Base-by-base conservation (phyloP, 768 basidiomycete genomes). In the Suillus weaverae region DNA sequence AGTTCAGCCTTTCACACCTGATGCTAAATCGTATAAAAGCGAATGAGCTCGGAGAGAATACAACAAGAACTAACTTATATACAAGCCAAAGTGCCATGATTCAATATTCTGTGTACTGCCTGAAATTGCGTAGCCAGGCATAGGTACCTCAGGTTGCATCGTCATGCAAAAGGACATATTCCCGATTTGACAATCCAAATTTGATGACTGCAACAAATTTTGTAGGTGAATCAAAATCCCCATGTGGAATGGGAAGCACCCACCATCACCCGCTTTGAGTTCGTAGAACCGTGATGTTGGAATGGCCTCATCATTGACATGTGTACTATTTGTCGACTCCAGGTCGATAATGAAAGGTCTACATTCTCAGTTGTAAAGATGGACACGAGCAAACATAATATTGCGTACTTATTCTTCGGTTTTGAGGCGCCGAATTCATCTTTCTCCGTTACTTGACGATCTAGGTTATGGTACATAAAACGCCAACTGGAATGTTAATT, bases 321-420 rank as follows among this genome's bases (percentile, higher is more conserved):
- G 83, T 0, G 97, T 99, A 2, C 92, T 89, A 73, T 99, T 99
- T 3, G 97, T 98, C n/a, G 95, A 97, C 70, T 99, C 96, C 10
- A 99, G 86, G 78, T 99, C 97, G 65, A 99, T 97, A 59, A 99
- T 86, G 75, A 95, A 99, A 1, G 97, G 95, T 73, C 95, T 99
- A 68, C 16, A 33, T 62, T n/a, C 18, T 62, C 41, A 65, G 50
- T 61, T 51, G 32, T 44, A 55, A 57, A 33, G 56, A 54, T 54
- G 48, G 69, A 56, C 67, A 43, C n/a, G 9, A 41, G 22, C 20
- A 26, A 55, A 61, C 22, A 30, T 14, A 18, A 46, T 11, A 9
- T 5, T 11, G 83, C 92, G 51, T 56, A 97, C 97, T 99, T 99
- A 53, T 93, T 85, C 5, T 83, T 78, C n/a, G 85, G 81, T 73